Conservation (phyloP, 257 asterid species). For the Salvia hispanica region DNA sequence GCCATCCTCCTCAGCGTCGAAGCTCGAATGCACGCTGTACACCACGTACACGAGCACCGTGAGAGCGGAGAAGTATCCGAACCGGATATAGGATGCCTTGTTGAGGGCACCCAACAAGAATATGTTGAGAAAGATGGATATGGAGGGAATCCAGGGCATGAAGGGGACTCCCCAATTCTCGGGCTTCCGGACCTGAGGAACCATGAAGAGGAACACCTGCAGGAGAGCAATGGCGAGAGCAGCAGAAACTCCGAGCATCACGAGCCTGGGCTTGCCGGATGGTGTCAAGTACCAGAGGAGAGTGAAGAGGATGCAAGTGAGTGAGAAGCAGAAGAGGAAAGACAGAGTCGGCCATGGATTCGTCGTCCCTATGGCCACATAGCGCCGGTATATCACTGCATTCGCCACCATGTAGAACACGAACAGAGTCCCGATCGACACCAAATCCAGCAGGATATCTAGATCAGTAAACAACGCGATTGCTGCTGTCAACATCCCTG, state of each 20-base stretch:
- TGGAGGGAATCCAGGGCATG: constrained; percentile 97
- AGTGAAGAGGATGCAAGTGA: constrained; percentile 67
- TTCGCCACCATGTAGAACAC: constrained; percentile 94
- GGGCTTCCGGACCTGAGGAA: constrained; percentile 75
- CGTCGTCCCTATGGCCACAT: constrained; percentile 56
- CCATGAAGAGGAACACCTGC: constrained; percentile 61
- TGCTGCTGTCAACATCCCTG: constrained; percentile 85
- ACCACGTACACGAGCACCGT: constrained; percentile 61
- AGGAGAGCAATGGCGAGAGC: constrained; percentile 53
- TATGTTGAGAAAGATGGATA: constrained; percentile 80
- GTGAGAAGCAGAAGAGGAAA: constrained; percentile 56
- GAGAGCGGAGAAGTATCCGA: constrained; percentile 77
- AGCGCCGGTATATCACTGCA: constrained; percentile 85
- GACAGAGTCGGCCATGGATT: constrained; percentile 81
- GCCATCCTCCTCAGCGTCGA: too few relatives aligned
- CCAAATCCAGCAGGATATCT: constrained; percentile 66
- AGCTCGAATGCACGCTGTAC: constrained; percentile 91
- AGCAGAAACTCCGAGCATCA: constrained; percentile 64
- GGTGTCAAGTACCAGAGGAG: constrained; percentile 68
- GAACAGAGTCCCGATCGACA: constrained; percentile 82
- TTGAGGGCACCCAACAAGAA: constrained; percentile 80
- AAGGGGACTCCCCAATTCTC: constrained; percentile 95
- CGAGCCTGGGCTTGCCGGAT: constrained; percentile 60
- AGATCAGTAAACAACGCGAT: constrained; percentile 83
- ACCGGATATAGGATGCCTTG: constrained; percentile 62